Percentiles rank a stretch among this genome's conserved stretches.
phyloP scores from a whole-genome alignment of 768 basidiomycete genomes.

The Ramaria rubella region DNA sequence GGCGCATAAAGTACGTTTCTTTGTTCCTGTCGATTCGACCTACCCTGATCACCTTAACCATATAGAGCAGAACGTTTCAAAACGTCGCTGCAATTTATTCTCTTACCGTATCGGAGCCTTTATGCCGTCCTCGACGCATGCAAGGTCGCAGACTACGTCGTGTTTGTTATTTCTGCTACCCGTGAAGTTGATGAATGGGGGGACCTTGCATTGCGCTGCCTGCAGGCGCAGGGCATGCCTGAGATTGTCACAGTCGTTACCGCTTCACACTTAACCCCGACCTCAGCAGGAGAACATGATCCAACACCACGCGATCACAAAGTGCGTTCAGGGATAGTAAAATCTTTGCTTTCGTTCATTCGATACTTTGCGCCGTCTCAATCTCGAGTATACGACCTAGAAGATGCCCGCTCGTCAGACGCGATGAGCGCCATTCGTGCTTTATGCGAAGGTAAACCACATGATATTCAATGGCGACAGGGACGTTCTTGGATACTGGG shows the following conservation, averaged over 20 bases:
- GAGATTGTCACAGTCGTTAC: conserved; percentile 72
- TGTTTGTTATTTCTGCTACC: conserved; percentile 74
- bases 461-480: conserved; percentile 75
- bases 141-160: conserved; percentile 84
- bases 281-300: conserved; percentile 15
- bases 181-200: conserved; percentile 82
- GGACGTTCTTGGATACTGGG: conserved; percentile 73
- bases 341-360: conserved; percentile 89
- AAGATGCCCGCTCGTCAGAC: conserved; percentile 47
- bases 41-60: not conserved
- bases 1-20: conserved; percentile 57
- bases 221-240: conserved; percentile 89
- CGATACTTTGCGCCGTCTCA: conserved; percentile 90
- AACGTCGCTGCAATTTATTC: conserved; percentile 83
- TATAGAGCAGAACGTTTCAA: conserved; percentile 81
- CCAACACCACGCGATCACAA: conserved; percentile 36
- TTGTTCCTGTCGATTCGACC: conserved; percentile 6
- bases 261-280: conserved; percentile 45
- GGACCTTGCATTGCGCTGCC: conserved; percentile 76
- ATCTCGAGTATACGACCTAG: conserved; percentile 65
- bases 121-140: conserved; percentile 80
- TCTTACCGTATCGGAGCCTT: conserved; percentile 61
- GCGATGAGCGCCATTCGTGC: conserved; percentile 65
- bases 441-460: conserved; percentile 79
- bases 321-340: conserved; percentile 59